Base-by-base conservation (phyloP, 805 yeast species). In the Candida ficus region DNA sequence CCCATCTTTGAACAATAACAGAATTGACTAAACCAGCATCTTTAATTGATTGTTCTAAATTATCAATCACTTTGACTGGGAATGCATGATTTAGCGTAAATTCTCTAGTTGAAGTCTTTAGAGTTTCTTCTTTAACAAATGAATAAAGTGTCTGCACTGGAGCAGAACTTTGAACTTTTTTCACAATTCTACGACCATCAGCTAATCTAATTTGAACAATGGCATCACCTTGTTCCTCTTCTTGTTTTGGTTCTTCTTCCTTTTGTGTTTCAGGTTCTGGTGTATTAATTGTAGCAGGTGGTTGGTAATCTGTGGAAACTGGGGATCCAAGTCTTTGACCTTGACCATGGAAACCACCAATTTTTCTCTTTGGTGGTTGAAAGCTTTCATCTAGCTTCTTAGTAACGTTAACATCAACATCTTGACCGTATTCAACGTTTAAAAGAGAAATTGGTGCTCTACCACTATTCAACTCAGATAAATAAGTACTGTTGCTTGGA, bases 271-370 rank as follows among this genome's bases (percentile, higher is more conserved):
- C 50, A 7, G 43, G 40, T 28, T 12, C 32, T 19, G 34, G 17
- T 12, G 17, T 20, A 7, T 33, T 25, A 44, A 52, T 8, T 43
- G 43, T n/a, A 42, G 38, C 38, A 18, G 60, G 50, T 2, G 57
- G 33, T 20, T 33, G 37, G 12, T 65, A 55, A 37, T 83, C 93
- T 1, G 89, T 86, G 0, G 95, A 93, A 17, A 86, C 83, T 2
- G 95, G 93, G 1, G 95, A 82, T 1, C 99, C 99, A 42, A 91
- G 68, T 53, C 98, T 72, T 39, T 80, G 82, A 16, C 99, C 98
- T 2, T 63, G 55, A 4, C 98, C 98, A 13, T 58, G 65, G 57
- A 83, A 87, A 0, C 95, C 95, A 9, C 79, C 83, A 12, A 70
- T 61, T 33, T 64, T 63, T 40, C 66, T 64, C 64, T 76, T 79